Base-by-base conservation (phyloP, 768 basidiomycete species). In the Hygrocybe coccinea region DNA sequence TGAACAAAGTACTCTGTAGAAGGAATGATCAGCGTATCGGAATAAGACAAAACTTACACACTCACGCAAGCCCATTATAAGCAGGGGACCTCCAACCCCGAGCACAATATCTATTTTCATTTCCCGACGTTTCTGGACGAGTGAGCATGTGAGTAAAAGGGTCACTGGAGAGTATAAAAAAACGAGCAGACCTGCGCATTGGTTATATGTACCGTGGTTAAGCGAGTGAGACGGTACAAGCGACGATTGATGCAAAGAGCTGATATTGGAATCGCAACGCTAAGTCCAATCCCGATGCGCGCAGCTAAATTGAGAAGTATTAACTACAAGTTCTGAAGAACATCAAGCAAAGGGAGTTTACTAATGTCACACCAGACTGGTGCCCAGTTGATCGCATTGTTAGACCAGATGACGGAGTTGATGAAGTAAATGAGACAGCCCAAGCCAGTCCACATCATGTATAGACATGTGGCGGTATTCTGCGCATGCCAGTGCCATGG, bases 371-470 rank as follows among this genome's bases (percentile, higher is more conserved):
- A 87, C 84, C 84, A 87, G 5, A 80, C 71, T 5, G 82, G 82
- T 7, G 81, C 77, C 62, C 62, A 70, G 61, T 84, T 79, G 45
- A 79, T 71, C 9, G 76, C 76, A 62, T 79, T 85, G 19, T 78
- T 72, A 55, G 73, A 73, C 91, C 91, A 93, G 11, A 91, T 64
- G 37, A 90, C 71, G 2, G 83, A 77, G 70, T 91, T 86, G 60
- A 91, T 69, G 61, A 80, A 84, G 46, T 75, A 68, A 50, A 77
- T 77, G 43, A 91, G 76, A 65, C 83, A 84, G 15, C 72, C 73
- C 7, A 81, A 50, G 1, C 76, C 81, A 6, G 76, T 75, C 90
- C 89, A 91, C 33, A 74, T 56, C 73, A 91, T 90, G 72, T 81
- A 85, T 38, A 83, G 68, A 57, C 88, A 83, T 11, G 89, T 89